Evolutionary conservation across 2,329 filamentous ascomycete genomes (phyloP).

Genomic region (Lachnellula willkommii): DNA sequence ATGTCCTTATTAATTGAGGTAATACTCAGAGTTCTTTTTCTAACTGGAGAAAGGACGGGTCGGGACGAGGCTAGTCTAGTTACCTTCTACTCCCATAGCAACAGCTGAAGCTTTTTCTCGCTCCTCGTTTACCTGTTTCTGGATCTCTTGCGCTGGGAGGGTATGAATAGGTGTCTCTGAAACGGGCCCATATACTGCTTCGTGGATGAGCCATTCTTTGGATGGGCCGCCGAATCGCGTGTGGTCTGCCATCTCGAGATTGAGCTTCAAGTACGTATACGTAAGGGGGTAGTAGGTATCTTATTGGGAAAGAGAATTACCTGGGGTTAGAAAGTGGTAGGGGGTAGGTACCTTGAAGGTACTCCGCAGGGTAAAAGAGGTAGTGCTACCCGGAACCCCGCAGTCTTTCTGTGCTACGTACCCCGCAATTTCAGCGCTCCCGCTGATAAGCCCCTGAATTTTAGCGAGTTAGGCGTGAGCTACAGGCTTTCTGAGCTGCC

Average conservation of each 20-base stretch:
- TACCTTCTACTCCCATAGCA: slow-evolving; percentile 30
- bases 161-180: slow-evolving; percentile 22
- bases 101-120: slow-evolving; percentile 33
- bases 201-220: slow-evolving; percentile 39
- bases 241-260: slow-evolving; percentile 33
- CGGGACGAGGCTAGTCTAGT: slow-evolving; percentile 1
- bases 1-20: background rate
- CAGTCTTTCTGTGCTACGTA: too few species aligned
- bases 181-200: slow-evolving; percentile 33
- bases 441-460: too few species aligned
- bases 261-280: background rate
- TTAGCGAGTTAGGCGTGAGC: too few species aligned
- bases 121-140: slow-evolving; percentile 27
- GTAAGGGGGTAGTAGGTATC: background rate
- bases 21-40: too few species aligned
- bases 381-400: too few species aligned
- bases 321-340: too few species aligned
- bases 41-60: background rate
- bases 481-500: too few species aligned
- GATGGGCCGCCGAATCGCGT: slow-evolving; percentile 38
- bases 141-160: slow-evolving; percentile 11
- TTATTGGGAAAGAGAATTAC: background rate
- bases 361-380: too few species aligned
- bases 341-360: too few species aligned
- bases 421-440: too few species aligned